phyloP scores from a whole-genome alignment of 2,329 filamentous ascomycete genomes.

The Ophiosphaerella herpotricha region DNA sequence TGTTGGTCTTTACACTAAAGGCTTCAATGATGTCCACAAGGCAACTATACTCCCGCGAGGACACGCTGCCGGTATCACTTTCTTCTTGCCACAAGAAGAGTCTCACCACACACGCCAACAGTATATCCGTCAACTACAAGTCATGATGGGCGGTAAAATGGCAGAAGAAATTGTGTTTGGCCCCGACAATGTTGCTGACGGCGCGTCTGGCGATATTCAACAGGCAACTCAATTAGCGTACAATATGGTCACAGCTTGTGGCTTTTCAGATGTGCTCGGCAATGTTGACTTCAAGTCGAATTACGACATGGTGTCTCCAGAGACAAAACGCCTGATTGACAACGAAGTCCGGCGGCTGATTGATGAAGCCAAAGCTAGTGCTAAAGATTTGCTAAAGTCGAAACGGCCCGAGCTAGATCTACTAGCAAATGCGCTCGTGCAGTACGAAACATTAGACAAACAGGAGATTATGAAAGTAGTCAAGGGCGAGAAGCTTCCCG shows the following conservation, averaged over 20 bases:
- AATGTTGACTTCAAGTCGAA: slow-evolving; percentile 86
- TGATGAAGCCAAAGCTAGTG: slow-evolving; percentile 78
- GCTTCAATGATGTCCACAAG: slow-evolving; percentile 84
- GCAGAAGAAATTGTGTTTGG: slow-evolving; percentile 92
- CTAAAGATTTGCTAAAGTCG: slow-evolving; percentile 69
- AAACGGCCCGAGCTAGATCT: slow-evolving; percentile 85
- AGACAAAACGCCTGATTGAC: slow-evolving; percentile 87
- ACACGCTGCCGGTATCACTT: slow-evolving; percentile 82
- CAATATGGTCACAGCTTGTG: slow-evolving; percentile 83
- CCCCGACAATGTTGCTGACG: slow-evolving; percentile 86
- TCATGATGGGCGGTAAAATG: slow-evolving; percentile 83
- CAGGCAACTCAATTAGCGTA: slow-evolving; percentile 82
- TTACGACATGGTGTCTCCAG: slow-evolving; percentile 79
- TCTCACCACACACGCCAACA: slow-evolving; percentile 79
- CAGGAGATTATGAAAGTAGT: slow-evolving; percentile 91
- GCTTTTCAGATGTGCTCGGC: slow-evolving; percentile 86
- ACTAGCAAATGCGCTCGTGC: slow-evolving; percentile 83
- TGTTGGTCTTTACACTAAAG: slow-evolving; percentile 80
- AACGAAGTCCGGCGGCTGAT: slow-evolving; percentile 83
- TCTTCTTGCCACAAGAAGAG: slow-evolving; percentile 88
- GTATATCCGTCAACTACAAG: slow-evolving; percentile 78
- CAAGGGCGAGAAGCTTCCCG: slow-evolving; percentile 77
- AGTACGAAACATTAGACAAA: slow-evolving; percentile 91
- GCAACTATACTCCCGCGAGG: slow-evolving; percentile 95
- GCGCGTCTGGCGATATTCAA: slow-evolving; percentile 82